Percentiles rank a stretch among this genome's conserved stretches.
Evolutionary conservation across 192 early-diverging fungal genomes (phyloP).

Genomic region (Coemansia sp.): DNA sequence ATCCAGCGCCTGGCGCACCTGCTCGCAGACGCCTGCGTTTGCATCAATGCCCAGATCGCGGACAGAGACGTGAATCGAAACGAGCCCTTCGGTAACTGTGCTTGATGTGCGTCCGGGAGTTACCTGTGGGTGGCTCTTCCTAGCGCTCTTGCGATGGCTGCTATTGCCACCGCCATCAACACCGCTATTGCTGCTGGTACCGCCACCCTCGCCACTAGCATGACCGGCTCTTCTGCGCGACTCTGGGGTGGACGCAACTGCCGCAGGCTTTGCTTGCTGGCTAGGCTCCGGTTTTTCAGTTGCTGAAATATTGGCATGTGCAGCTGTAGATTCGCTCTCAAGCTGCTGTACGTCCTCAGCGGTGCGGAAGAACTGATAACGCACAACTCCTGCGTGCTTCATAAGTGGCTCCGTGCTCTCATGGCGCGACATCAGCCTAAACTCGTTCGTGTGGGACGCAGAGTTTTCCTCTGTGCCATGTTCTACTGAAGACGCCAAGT

Average conservation of each 20-base stretch:
- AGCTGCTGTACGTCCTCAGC: constrained; percentile 44
- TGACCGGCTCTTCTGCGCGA: neutral
- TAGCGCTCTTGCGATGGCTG: constrained; percentile 12
- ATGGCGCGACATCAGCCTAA: constrained; percentile 31
- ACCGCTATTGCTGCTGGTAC: constrained; percentile 2
- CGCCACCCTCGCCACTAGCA: neutral
- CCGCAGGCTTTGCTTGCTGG: neutral
- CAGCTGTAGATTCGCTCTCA: constrained; percentile 12
- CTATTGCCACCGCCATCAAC: constrained; percentile 3
- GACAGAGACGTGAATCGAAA: constrained; percentile 57
- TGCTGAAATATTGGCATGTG: neutral
- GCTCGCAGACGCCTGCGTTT: constrained; percentile 22
- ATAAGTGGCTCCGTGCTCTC: constrained; percentile 16
- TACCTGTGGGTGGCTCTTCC: constrained; percentile 15
- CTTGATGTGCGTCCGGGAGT: constrained; percentile 1
- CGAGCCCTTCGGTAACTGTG: constrained; percentile 29
- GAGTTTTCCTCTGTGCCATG: constrained; percentile 2
- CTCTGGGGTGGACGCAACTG: neutral
- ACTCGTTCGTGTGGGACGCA: constrained; percentile 48
- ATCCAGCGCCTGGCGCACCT: constrained; percentile 58
- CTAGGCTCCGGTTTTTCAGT: neutral
- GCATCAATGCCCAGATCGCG: constrained; percentile 24
- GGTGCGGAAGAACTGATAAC: constrained; percentile 51
- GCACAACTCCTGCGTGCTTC: constrained; percentile 27
- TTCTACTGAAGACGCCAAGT: constrained; percentile 11